Percentiles rank a stretch among this genome's conserved stretches.
Evolutionary conservation across 2,329 filamentous ascomycete species (phyloP).

Genomic region (Thielaviopsis populi): DNA sequence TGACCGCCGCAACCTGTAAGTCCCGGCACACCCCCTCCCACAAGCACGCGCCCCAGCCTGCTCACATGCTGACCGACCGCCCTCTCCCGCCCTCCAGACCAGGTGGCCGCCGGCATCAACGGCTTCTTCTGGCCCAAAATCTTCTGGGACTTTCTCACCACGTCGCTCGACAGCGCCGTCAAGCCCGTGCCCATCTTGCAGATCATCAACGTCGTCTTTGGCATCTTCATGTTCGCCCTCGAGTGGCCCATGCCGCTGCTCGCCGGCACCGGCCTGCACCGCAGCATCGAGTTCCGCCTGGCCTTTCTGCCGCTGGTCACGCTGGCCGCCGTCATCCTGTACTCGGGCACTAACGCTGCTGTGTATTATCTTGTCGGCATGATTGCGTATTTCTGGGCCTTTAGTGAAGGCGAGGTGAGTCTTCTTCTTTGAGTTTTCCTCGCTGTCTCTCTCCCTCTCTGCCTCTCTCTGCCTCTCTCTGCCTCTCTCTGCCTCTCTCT

Average conservation of each 20-base stretch:
- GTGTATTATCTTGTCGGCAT: slow-evolving; percentile 83
- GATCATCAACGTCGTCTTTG: slow-evolving; percentile 74
- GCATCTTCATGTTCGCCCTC: slow-evolving; percentile 62
- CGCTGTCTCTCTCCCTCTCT: background rate
- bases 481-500: too few species aligned
- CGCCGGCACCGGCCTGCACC: slow-evolving; percentile 64
- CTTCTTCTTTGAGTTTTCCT: background rate
- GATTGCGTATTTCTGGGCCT: slow-evolving; percentile 88
- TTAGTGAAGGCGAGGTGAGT: slow-evolving; percentile 81
- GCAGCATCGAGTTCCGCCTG: slow-evolving; percentile 74
- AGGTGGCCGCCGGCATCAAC: slow-evolving; percentile 68
- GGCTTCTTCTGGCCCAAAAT: slow-evolving; percentile 98
- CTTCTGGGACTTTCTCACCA: slow-evolving; percentile 93
- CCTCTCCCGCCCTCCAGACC: slow-evolving; percentile 41
- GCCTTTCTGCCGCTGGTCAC: slow-evolving; percentile 67
- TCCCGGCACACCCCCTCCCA: slow-evolving; percentile 19
- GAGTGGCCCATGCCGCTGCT: slow-evolving; percentile 78
- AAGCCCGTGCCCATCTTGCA: slow-evolving; percentile 81
- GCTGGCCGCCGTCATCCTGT: slow-evolving; percentile 61
- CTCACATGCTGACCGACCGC: background rate
- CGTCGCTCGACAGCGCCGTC: slow-evolving; percentile 72
- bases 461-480: too few species aligned
- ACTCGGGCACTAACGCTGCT: slow-evolving; percentile 83
- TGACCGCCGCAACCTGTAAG: slow-evolving; percentile 67
- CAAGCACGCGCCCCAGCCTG: background rate